These are phyloP conservation scores for Zygotorulaspora sp. DNA, from an alignment of 805 yeast genomes.

Conservation along the genomic window DNA sequence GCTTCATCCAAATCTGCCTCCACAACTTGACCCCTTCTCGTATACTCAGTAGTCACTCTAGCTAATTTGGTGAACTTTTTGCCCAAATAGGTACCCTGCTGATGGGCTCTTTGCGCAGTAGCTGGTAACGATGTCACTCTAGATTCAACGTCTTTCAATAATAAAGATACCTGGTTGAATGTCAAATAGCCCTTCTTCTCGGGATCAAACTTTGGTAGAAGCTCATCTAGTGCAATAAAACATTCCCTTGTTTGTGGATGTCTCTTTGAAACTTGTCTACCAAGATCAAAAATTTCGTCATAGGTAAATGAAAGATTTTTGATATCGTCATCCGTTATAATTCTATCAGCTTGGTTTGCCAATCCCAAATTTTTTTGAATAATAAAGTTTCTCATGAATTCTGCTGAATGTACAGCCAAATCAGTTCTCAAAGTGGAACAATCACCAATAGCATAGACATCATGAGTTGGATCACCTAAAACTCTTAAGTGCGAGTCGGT, in stretches of 20 bases:
- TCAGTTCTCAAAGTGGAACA: conserved; percentile 63
- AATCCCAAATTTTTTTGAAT: conserved; percentile 41
- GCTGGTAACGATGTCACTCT: conserved; percentile 67
- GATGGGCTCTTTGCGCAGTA: conserved; percentile 69
- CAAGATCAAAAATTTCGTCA: conserved; percentile 46
- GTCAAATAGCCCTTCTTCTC: conserved; percentile 47
- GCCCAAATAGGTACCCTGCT: conserved; percentile 65
- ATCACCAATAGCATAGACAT: conserved; percentile 69
- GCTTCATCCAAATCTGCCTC: conserved; percentile 38
- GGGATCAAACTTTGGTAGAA: conserved; percentile 50
- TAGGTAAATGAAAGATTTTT: conserved; percentile 45
- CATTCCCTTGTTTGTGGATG: conserved; percentile 59
- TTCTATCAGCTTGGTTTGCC: conserved; percentile 29
- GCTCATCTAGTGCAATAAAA: conserved; percentile 45
- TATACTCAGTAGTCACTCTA: conserved; percentile 37
- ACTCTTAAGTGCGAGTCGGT: conserved; percentile 71
- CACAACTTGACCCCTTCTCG: conserved; percentile 9
- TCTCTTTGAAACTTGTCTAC: conserved; percentile 44
- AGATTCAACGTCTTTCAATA: conserved; percentile 53
- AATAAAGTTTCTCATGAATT: conserved; percentile 45
- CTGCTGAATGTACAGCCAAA: conserved; percentile 51
- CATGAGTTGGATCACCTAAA: conserved; percentile 61
- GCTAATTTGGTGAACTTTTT: conserved; percentile 54
- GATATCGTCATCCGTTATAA: conserved; percentile 49
- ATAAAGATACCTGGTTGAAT: conserved; percentile 46